A percentile compares a stretch with the other conserved stretches of the same genome.
phyloP scores from a whole-genome alignment of 192 early-diverging fungal genomes.

The Rhizophagus clarus region DNA sequence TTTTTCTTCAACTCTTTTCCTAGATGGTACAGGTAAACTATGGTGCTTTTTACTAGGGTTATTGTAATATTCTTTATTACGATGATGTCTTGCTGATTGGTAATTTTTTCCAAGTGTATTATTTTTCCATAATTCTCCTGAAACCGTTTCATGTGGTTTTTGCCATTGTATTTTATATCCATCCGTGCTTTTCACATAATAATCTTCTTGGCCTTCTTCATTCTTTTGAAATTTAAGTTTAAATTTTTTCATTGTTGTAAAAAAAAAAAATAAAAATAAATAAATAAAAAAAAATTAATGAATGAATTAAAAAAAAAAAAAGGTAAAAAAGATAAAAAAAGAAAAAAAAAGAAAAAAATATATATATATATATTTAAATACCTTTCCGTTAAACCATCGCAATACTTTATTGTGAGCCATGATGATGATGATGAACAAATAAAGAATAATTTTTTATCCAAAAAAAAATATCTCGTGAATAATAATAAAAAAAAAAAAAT shows the following conservation, averaged over 20 bases:
- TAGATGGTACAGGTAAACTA: not conserved
- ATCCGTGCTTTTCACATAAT: not conserved
- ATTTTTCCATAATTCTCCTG: not conserved
- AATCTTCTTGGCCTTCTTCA: not conserved
- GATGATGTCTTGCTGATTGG: not conserved
- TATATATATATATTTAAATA: not conserved
- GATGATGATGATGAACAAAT: not conserved
- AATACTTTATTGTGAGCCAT: not conserved
- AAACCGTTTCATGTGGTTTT: not conserved
- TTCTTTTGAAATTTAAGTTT: not conserved
- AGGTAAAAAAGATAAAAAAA: no score
- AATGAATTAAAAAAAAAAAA: no score
- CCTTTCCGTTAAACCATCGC: not conserved
- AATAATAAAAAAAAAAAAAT: no score
- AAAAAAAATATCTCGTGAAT: no score
- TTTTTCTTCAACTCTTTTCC: not conserved
- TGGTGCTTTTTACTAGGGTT: not conserved
- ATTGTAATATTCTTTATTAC: not conserved
- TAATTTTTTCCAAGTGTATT: not conserved
- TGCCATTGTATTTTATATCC: not conserved
- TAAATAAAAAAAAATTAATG: no score
- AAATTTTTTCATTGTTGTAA: not conserved
- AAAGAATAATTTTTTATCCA: no score
- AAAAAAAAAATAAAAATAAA: no score
- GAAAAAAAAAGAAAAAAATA: not conserved